Percentiles rank a stretch among this genome's conserved stretches.
phyloP scores from a whole-genome alignment of 768 basidiomycete species.

The Leccinum rimulosum region DNA sequence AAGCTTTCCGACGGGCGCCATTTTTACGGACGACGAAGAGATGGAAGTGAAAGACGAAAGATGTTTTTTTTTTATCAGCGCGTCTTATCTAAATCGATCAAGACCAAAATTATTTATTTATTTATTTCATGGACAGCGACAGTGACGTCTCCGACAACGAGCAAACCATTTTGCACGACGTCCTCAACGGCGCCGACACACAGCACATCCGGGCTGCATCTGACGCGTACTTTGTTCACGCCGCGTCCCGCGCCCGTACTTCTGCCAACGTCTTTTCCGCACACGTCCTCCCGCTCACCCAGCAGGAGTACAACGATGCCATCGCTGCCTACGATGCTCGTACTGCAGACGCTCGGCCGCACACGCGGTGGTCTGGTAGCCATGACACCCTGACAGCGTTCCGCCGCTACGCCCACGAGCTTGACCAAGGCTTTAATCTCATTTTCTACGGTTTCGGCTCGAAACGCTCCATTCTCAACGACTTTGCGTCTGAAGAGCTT shows the following conservation, averaged over 20 bases:
- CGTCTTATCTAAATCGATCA: constrained; percentile 29
- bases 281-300: constrained; percentile 66
- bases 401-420: constrained; percentile 63
- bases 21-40: constrained; percentile 34
- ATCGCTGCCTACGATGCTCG: constrained; percentile 28
- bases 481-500: constrained; percentile 61
- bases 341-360: constrained; percentile 2
- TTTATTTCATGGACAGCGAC: constrained; percentile 28
- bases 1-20: constrained; percentile 63
- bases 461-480: constrained; percentile 73
- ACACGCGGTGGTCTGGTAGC: constrained; percentile 22
- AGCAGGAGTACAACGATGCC: constrained; percentile 53
- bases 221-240: constrained; percentile 80
- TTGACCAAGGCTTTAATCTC: constrained; percentile 83
- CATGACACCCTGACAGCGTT: constrained; percentile 37
- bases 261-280: constrained; percentile 78
- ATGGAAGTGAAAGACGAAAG: constrained; percentile 15
- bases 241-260: constrained; percentile 62
- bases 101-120: constrained; percentile 7
- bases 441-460: constrained; percentile 89
- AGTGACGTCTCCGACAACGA: constrained; percentile 29
- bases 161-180: constrained; percentile 15
- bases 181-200: constrained; percentile 5
- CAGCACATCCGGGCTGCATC: constrained; percentile 53
- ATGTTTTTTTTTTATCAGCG: constrained; percentile 23